Conservation (phyloP, 805 yeast species). For the Kuraishia borneana region DNA sequence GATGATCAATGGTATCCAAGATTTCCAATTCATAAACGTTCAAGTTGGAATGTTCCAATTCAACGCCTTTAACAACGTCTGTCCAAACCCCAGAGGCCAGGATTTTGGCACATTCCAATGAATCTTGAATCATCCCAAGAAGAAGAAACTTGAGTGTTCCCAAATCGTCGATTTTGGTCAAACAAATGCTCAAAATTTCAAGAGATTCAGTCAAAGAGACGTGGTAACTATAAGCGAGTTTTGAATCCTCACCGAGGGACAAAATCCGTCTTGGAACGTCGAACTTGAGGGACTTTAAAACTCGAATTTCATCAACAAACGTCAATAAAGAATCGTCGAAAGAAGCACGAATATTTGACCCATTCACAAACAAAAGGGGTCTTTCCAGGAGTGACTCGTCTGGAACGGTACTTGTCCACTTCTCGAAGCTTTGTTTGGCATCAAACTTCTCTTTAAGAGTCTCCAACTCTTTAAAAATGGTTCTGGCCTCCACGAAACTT, state of each 20-base stretch:
- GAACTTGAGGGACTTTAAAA: conserved; percentile 36
- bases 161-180: conserved; percentile 13
- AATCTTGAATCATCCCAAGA: too few relatives aligned
- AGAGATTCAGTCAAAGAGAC: conserved; percentile 41
- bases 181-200: conserved; percentile 22
- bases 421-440: background rate
- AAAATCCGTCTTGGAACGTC: conserved; percentile 44
- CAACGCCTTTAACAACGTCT: conserved; percentile 20
- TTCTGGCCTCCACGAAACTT: conserved; percentile 54
- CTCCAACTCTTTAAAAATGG: conserved; percentile 37
- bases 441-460: background rate
- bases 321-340: too few relatives aligned
- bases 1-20: conserved; percentile 12
- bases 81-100: too few relatives aligned
- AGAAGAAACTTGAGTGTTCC: background rate
- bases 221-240: conserved; percentile 42
- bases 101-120: too few relatives aligned
- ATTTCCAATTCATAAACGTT: conserved; percentile 36
- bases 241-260: conserved; percentile 21
- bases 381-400: too few relatives aligned
- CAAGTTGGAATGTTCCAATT: too few relatives aligned
- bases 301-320: conserved; percentile 48
- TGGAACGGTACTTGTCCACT: too few relatives aligned
- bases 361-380: too few relatives aligned
- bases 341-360: too few relatives aligned